Conservation (phyloP, 129 eudicot species). For the Lactuca sativa region DNA sequence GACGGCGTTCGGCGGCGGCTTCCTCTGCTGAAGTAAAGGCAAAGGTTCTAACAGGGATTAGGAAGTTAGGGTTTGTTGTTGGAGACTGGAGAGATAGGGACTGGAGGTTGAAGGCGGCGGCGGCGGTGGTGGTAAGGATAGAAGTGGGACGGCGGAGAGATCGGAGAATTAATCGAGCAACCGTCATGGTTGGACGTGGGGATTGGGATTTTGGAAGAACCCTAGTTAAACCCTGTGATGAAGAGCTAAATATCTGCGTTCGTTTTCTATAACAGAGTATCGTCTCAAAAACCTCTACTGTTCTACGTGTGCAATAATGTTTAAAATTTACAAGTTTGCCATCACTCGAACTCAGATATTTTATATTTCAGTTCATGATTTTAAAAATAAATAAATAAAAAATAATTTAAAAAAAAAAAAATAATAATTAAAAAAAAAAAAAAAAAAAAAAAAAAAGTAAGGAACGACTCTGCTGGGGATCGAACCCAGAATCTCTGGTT, state of each 20-base stretch:
- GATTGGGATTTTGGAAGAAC: constrained; percentile 25
- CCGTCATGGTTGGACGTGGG: constrained; percentile 35
- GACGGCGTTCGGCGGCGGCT: constrained; percentile 96
- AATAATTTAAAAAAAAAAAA: no score
- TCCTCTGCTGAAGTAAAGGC: constrained; percentile 88
- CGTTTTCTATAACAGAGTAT: no score
- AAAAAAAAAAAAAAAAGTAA: no score
- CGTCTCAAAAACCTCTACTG: no score
- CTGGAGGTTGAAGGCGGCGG: constrained; percentile 23
- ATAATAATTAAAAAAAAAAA: no score
- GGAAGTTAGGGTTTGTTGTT: constrained; percentile 35
- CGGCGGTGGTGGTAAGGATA: constrained; percentile 17
- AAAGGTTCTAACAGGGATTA: constrained; percentile 37
- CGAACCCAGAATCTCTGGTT: constrained; percentile 88
- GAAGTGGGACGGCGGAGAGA: constrained; percentile 44
- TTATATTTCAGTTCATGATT: no score
- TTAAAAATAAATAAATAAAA: no score
- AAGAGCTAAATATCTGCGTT: neutral
- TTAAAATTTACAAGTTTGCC: no score
- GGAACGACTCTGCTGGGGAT: constrained; percentile 71
- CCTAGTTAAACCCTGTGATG: constrained; percentile 39
- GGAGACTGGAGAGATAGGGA: constrained; percentile 19
- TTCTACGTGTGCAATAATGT: no score
- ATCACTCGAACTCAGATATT: no score
- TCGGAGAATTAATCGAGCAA: constrained; percentile 56